Conservation (phyloP, 495 filamentous ascomycete species). For the Aspergillus homomorphus region DNA sequence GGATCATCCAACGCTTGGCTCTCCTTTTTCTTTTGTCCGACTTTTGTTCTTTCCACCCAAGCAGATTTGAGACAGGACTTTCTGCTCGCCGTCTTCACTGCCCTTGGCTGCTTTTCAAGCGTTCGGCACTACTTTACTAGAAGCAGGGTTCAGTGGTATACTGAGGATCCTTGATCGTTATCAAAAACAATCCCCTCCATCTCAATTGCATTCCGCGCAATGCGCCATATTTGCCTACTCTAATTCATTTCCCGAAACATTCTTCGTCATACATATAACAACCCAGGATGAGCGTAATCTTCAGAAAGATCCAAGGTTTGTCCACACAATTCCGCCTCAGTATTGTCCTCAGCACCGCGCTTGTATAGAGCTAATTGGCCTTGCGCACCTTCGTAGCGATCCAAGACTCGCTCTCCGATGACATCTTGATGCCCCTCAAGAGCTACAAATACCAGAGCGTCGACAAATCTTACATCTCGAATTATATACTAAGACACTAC, state of each 20-base stretch:
- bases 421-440: slow-evolving; percentile 77
- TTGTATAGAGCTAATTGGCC: slow-evolving; percentile 18
- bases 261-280: neutral
- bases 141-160: neutral
- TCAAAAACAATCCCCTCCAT: neutral
- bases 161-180: neutral
- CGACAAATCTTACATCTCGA: slow-evolving; percentile 92
- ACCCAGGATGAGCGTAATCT: slow-evolving; percentile 36
- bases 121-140: neutral
- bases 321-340: neutral
- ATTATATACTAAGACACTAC: slow-evolving; percentile 91
- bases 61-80: neutral
- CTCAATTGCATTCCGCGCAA: slow-evolving; percentile 15
- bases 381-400: slow-evolving; percentile 34
- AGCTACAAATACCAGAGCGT: slow-evolving; percentile 95
- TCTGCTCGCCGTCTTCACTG: neutral
- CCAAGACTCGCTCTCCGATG: slow-evolving; percentile 64
- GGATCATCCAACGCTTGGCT: slow-evolving; percentile 3
- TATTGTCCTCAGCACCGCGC: neutral
- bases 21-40: neutral
- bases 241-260: slow-evolving; percentile 2
- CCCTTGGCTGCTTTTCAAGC: neutral
- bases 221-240: slow-evolving; percentile 15
- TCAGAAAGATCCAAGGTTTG: slow-evolving; percentile 44
- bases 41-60: neutral